Conservation (phyloP, 2,329 filamentous ascomycete species). For the Alternaria sp. region DNA sequence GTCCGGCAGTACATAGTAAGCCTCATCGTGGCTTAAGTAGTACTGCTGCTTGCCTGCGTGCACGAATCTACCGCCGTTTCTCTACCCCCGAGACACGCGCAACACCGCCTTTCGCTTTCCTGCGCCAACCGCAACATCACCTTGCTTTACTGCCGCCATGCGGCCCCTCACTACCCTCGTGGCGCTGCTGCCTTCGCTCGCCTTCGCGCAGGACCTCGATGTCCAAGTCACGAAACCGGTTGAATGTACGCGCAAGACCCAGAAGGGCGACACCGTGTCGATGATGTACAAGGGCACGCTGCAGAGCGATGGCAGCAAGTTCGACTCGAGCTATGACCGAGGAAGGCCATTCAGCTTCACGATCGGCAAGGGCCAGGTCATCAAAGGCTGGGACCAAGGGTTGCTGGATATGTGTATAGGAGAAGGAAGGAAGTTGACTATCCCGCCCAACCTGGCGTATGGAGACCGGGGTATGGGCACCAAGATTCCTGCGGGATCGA, state of each 20-base stretch:
- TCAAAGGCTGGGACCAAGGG: constrained; percentile 93
- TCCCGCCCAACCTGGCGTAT: constrained; percentile 87
- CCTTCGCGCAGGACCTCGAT: constrained; percentile 41
- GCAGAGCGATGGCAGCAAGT: constrained; percentile 71
- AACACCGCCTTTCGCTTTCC: constrained; percentile 1
- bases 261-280: constrained; percentile 57
- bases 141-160: constrained; percentile 34
- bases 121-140: neutral
- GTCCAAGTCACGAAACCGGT: constrained; percentile 56
- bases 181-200: constrained; percentile 34
- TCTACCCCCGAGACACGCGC: constrained; percentile 12
- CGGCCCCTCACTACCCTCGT: constrained; percentile 37
- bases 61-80: neutral
- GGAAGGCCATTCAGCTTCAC: constrained; percentile 78
- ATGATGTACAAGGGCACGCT: constrained; percentile 63
- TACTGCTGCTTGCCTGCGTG: constrained; percentile 8
- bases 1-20: constrained; percentile 14
- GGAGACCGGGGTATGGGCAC: constrained; percentile 75
- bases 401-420: constrained; percentile 94
- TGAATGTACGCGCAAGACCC: constrained; percentile 56
- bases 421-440: constrained; percentile 86
- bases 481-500: constrained; percentile 78
- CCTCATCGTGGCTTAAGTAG: constrained; percentile 20
- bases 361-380: constrained; percentile 83
- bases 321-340: constrained; percentile 85